A percentile compares a stretch with the other conserved stretches of the same genome.
phyloP scores from a whole-genome alignment of 1,284 basidiomycete genomes.

The Golubevia sp. region DNA sequence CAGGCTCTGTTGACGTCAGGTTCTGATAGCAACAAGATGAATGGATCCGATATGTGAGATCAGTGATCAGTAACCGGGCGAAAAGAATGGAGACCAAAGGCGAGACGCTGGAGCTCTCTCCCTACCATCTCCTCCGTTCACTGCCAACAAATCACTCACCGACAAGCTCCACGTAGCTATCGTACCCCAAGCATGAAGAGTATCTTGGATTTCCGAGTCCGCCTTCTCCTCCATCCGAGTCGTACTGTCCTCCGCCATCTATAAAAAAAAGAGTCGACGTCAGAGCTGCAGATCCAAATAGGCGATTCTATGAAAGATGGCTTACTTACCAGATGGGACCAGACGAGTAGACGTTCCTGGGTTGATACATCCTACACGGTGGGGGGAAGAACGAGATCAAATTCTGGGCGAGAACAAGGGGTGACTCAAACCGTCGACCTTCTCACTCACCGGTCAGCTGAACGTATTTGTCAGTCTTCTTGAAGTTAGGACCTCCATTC shows the following conservation, averaged over 20 bases:
- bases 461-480: too few species aligned
- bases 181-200: slow-evolving; percentile 24
- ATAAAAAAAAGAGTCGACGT: slow-evolving; percentile 9
- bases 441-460: neutral
- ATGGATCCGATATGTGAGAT: too few species aligned
- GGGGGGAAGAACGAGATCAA: neutral
- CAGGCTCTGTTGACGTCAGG: too few species aligned
- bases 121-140: too few species aligned
- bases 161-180: slow-evolving; percentile 25
- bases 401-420: neutral
- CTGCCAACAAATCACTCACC: too few species aligned
- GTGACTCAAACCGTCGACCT: neutral
- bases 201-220: slow-evolving; percentile 21
- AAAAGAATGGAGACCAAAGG: too few species aligned
- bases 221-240: slow-evolving; percentile 28
- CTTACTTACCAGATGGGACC: neutral
- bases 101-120: too few species aligned
- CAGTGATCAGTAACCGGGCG: too few species aligned
- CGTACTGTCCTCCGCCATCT: slow-evolving; percentile 34
- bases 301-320: slow-evolving; percentile 3
- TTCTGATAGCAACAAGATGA: too few species aligned
- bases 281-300: slow-evolving; percentile 25
- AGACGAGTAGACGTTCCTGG: neutral
- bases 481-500: slow-evolving; percentile 18
- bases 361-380: neutral